Conservation (phyloP, 108 stramenopile genomes). For the Cyclotella cryptica region DNA sequence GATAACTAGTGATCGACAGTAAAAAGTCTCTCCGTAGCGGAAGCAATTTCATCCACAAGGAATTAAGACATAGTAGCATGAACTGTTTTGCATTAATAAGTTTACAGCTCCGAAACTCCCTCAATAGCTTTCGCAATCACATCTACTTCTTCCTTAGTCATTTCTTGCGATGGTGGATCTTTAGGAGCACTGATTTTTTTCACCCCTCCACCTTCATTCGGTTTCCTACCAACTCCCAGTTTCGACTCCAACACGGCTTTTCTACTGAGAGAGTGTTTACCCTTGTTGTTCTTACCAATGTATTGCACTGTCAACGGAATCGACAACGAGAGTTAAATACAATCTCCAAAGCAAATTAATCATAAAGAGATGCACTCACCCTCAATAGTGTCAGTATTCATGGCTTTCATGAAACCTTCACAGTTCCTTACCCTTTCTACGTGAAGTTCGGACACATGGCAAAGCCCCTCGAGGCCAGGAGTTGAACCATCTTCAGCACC, state of each 20-base stretch:
- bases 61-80: not conserved
- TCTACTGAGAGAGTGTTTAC: constrained; percentile 76
- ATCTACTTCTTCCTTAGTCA: constrained; percentile 75
- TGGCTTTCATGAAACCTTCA: constrained; percentile 73
- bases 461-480: constrained; percentile 83
- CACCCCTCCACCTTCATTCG: not conserved
- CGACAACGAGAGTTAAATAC: not conserved
- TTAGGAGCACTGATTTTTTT: constrained; percentile 19
- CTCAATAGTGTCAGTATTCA: constrained; percentile 77
- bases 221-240: constrained; percentile 14
- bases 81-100: not conserved
- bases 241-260: constrained; percentile 66
- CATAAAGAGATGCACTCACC: constrained; percentile 39
- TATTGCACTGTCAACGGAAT: constrained; percentile 44
- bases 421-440: constrained; percentile 80
- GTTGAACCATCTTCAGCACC: constrained; percentile 83
- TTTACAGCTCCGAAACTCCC: constrained; percentile 9
- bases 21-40: not conserved
- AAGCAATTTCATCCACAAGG: not conserved
- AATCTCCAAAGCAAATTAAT: not conserved
- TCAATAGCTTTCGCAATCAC: constrained; percentile 83
- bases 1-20: not conserved
- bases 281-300: constrained; percentile 76
- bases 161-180: constrained; percentile 44
- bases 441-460: constrained; percentile 87